Base-by-base conservation (phyloP, 352 stramenopile genomes). In the Pythium rishiriense region DNA sequence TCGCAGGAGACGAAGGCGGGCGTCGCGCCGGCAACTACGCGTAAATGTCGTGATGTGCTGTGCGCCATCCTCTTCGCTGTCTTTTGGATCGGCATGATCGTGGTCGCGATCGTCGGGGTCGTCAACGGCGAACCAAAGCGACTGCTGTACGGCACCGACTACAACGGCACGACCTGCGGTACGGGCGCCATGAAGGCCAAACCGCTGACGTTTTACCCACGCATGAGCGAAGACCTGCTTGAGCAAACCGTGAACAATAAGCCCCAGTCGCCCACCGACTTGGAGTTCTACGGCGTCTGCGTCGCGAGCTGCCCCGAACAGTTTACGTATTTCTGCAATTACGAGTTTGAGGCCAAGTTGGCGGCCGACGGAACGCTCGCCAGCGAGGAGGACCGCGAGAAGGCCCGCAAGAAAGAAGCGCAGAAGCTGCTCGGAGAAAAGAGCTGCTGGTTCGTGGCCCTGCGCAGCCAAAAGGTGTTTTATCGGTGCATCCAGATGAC, bases 401-500 rank as follows among this genome's bases (percentile, higher is more conserved):
- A 71, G 0, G 79, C 74, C 22, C 81, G 85, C 10, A 73, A 88
- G 41, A 60, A 50, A 0, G 76, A 78, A 33, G 75, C 83, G 12
- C 63, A 58, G 12, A 77, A 71, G 43, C 28, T 85, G 8, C 42
- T 90, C 14, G 65, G 72, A 4, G 68, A 67, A 12, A 50, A 68
- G 2, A 51, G 80, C 14, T 93, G 85, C 58, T 93, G 85, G 83
- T 70, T 91, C 24, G 83, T 93, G 21, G 68, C 81, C 5, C 73
- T 93, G 47, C 58, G 72, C 9, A 91, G 76, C 42, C 63, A 91
- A 12, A 72, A 75, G 41, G 81, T 92, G 4, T 88, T 91, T 33
- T 96, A 91, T 47, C 79, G 87, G 12, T 96, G 85, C 61, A 81
- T 96, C n/a, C 85, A 88, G 51, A 73, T 82, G 50, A 81, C 78